Base-by-base conservation (phyloP, 2,329 filamentous ascomycete species). In the Penicillium sp. region DNA sequence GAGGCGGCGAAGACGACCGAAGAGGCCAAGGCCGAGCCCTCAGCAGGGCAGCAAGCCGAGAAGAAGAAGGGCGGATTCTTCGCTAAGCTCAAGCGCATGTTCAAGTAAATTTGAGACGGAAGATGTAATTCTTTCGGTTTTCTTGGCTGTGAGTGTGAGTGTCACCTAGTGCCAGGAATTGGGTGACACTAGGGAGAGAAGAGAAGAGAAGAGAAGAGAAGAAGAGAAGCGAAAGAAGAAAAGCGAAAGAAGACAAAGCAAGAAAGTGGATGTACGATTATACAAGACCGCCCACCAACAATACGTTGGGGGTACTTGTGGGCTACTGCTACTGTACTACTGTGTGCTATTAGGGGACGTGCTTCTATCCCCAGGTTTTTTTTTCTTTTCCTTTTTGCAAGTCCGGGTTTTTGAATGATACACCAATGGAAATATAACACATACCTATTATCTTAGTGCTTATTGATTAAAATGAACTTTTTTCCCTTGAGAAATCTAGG, bases 61-160 rank as follows among this genome's bases (percentile, higher is more conserved):
- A 75, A 80, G 64, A 78, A 80, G 66, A 70, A 77, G 67, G 65
- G 63, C 4, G 65, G 65, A 30, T 66, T 67, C 59, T 64, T 65
- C 26, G 63, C 54, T 9, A 59, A 62, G 45, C 53, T 67, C 56
- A 67, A 67, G 65, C 65, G 65, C 15, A 62, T 61, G 63, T 67
- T 67, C 58, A 67, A 67, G 45, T 64, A 33, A 30, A 54, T 4
- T 13, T 42, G 8, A 37, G 17, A 17, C 13, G 3, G 51, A 44
- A 24, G 45, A 33, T 6, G 13, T 19, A 13, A 9, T 33, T 6
- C 19, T 19, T 40, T 35, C 37, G 42, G 24, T 9, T 30, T 50
- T 42, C 17, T 28, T 58, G 37, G 33, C 26, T 50, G 33, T 19
- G 55, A 40, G 26, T 30, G 28, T 40, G 13, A 40, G 26, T 30